phyloP scores from a whole-genome alignment of 441 rosid species.

The Raphanus hybrid region DNA sequence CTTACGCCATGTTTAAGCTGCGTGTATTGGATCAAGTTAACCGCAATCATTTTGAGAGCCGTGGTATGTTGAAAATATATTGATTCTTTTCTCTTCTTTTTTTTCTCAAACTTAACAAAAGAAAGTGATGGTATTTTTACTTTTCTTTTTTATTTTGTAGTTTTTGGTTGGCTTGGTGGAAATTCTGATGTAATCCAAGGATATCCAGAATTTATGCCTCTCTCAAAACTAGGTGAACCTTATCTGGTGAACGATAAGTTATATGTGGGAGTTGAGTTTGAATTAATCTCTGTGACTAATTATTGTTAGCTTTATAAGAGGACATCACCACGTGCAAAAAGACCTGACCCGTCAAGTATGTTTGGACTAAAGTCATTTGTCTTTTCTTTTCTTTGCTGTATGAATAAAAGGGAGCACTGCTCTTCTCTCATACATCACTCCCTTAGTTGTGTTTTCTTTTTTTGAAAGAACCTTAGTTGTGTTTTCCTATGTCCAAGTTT shows the following conservation, averaged over 20 bases:
- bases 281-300: conserved; percentile 14
- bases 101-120: background rate
- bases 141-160: background rate
- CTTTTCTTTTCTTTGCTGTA: background rate
- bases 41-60: background rate
- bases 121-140: background rate
- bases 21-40: conserved; percentile 25
- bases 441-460: background rate
- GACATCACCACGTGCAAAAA: background rate
- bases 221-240: conserved; percentile 6
- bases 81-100: background rate
- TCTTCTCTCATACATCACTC: background rate
- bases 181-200: background rate
- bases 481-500: background rate
- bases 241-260: conserved; percentile 23
- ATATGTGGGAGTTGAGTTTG: conserved; percentile 27
- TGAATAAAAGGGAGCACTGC: background rate
- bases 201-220: conserved; percentile 22
- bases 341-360: background rate
- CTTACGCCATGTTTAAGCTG: conserved; percentile 19
- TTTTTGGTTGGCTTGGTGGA: conserved; percentile 8
- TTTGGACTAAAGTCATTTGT: background rate
- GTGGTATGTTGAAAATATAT: background rate
- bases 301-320: conserved; percentile 4
- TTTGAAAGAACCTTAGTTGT: too few species aligned